phyloP scores from a whole-genome alignment of 2,329 filamentous ascomycete species.

The Blastomyces gilchristii region DNA sequence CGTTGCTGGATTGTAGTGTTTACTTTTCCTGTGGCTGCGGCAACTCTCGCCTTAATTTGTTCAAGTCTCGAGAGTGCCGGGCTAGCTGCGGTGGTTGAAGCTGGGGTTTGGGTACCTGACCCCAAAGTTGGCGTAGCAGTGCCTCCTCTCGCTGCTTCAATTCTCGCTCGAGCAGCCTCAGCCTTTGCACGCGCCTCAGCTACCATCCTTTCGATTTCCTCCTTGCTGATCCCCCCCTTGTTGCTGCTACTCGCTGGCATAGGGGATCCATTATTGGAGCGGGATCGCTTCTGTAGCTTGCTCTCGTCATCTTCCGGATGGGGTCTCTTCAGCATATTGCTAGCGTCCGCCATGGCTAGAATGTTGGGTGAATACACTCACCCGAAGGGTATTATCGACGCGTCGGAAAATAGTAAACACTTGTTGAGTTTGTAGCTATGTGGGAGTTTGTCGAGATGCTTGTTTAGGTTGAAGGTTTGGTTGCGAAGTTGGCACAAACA shows the following conservation, averaged over 20 bases:
- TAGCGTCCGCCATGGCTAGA: constrained; percentile 34
- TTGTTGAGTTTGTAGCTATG: neutral
- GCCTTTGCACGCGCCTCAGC: constrained; percentile 41
- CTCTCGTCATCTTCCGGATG: constrained; percentile 38
- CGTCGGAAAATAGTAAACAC: neutral
- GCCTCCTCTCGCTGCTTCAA: constrained; percentile 31
- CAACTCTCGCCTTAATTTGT: constrained; percentile 68
- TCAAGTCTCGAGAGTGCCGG: constrained; percentile 57
- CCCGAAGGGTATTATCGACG: constrained; percentile 6
- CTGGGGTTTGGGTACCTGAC: constrained; percentile 28
- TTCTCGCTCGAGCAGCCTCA: constrained; percentile 38
- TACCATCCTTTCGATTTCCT: constrained; percentile 40
- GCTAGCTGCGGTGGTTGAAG: constrained; percentile 23
- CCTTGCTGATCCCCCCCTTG: constrained; percentile 25
- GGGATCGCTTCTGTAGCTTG: constrained; percentile 38
- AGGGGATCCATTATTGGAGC: constrained; percentile 43
- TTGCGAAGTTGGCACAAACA: constrained; percentile 6
- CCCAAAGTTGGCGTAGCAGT: constrained; percentile 18
- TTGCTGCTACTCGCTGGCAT: constrained; percentile 30
- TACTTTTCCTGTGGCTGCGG: constrained; percentile 55
- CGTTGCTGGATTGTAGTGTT: constrained; percentile 37
- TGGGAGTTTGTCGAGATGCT: neutral
- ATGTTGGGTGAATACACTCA: constrained; percentile 11
- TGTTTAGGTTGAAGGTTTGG: neutral
- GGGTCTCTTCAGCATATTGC: constrained; percentile 39